A percentile compares a stretch with the other conserved stretches of the same genome.
These are phyloP conservation scores for Amauroascus niger DNA, from an alignment of 2,329 filamentous ascomycete species.

Conservation along the genomic window DNA sequence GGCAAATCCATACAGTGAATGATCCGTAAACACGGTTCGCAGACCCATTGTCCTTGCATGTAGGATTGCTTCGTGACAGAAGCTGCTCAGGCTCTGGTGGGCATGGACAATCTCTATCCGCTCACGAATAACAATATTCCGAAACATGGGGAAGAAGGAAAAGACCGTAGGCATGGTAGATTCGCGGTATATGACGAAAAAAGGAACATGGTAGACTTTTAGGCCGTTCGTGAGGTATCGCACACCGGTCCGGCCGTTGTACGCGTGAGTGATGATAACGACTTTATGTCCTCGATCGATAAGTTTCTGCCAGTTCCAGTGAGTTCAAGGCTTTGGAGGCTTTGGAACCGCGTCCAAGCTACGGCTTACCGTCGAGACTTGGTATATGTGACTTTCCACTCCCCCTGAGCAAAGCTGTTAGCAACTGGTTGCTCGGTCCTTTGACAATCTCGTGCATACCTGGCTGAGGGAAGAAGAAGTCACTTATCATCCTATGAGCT, in stretches of 20 bases:
- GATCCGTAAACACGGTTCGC: conserved; percentile 92
- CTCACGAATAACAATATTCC: conserved; percentile 90
- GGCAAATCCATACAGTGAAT: conserved; percentile 93
- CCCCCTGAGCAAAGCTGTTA: conserved; percentile 47
- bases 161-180: conserved; percentile 94
- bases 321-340: background rate
- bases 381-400: conserved; percentile 97
- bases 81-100: conserved; percentile 84
- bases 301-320: conserved; percentile 55
- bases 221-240: conserved; percentile 95
- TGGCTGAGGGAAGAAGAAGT: conserved; percentile 98
- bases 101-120: conserved; percentile 95
- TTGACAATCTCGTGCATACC: conserved; percentile 35
- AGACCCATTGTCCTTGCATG: conserved; percentile 95
- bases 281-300: conserved; percentile 97
- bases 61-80: conserved; percentile 89
- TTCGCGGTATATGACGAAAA: conserved; percentile 88
- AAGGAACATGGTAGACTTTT: conserved; percentile 96
- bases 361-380: conserved; percentile 61
- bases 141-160: conserved; percentile 95
- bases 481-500: conserved; percentile 71
- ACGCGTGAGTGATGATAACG: conserved; percentile 92
- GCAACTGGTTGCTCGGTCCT: background rate
- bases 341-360: background rate
- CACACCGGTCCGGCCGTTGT: conserved; percentile 80